Percentiles rank a stretch among this genome's conserved stretches.
Conservation (phyloP, 1,139 yeast genomes). For the Suhomyces anneliseae region DNA sequence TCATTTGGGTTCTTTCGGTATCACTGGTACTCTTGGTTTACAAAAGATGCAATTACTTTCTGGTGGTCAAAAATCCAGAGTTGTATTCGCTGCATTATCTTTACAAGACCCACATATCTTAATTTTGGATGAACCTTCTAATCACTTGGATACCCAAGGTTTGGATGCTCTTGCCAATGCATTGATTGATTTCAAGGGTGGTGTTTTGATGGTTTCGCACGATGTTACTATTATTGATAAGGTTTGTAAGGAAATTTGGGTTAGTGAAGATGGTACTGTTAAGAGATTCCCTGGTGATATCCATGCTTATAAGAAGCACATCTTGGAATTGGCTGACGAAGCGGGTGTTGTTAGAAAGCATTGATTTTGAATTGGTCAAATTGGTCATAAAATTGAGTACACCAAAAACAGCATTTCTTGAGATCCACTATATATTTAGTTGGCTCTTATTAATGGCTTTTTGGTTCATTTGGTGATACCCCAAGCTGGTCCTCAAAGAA, state of each 20-base stretch:
- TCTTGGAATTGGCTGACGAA: constrained; percentile 70
- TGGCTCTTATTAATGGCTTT: no score
- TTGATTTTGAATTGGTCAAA: constrained; percentile 23
- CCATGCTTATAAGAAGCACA: constrained; percentile 86
- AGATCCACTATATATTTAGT: no score
- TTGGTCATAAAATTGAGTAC: not conserved
- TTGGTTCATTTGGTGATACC: no score
- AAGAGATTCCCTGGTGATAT: constrained; percentile 80
- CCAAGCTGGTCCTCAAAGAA: no score
- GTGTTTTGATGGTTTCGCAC: constrained; percentile 96
- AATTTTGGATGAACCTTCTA: constrained; percentile 96
- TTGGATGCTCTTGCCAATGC: constrained; percentile 94
- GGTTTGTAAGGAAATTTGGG: constrained; percentile 95
- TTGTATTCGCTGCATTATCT: constrained; percentile 95
- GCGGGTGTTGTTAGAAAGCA: constrained; percentile 90
- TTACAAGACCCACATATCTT: constrained; percentile 88
- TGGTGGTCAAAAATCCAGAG: constrained; percentile 98
- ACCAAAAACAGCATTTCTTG: no score
- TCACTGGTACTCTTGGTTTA: constrained; percentile 89
- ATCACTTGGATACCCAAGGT: constrained; percentile 98
- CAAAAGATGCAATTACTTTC: constrained; percentile 88
- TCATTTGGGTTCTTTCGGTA: constrained; percentile 95
- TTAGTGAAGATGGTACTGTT: constrained; percentile 82
- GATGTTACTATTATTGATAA: constrained; percentile 87
- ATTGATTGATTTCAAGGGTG: constrained; percentile 84